Conservation (phyloP, 805 yeast genomes). For the Starmerella cellae region DNA sequence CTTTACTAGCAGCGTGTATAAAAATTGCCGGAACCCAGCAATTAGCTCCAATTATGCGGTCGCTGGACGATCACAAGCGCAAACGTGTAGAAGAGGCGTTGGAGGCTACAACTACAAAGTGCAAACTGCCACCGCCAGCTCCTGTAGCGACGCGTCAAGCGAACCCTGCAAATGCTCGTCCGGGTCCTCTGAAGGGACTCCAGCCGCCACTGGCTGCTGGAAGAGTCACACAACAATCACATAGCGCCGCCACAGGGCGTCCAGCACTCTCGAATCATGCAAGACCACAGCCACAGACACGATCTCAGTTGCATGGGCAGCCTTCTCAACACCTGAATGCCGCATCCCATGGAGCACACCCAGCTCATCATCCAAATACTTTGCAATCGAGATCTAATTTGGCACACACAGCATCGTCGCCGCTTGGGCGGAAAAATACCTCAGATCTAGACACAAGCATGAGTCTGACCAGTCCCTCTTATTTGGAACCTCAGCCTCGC, state of each 20-base stretch:
- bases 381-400: background rate
- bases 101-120: constrained; percentile 42
- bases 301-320: background rate
- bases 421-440: background rate
- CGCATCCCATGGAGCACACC: background rate
- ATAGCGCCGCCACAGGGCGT: background rate
- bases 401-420: background rate
- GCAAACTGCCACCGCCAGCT: background rate
- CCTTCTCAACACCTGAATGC: background rate
- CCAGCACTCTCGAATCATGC: background rate
- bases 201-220: background rate
- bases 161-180: background rate
- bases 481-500: background rate
- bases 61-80: constrained; percentile 64
- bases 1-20: constrained; percentile 67
- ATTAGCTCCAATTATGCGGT: constrained; percentile 44
- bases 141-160: background rate
- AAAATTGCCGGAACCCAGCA: constrained; percentile 68
- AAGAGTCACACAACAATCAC: no score
- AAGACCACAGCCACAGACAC: background rate
- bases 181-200: background rate
- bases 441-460: background rate
- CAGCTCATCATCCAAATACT: background rate
- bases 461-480: background rate
- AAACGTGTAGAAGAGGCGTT: constrained; percentile 50